A percentile compares a stretch with the other conserved stretches of the same genome.
These are phyloP conservation scores for Phytophthora cactorum DNA, from an alignment of 352 stramenopile species.

Conservation along the genomic window DNA sequence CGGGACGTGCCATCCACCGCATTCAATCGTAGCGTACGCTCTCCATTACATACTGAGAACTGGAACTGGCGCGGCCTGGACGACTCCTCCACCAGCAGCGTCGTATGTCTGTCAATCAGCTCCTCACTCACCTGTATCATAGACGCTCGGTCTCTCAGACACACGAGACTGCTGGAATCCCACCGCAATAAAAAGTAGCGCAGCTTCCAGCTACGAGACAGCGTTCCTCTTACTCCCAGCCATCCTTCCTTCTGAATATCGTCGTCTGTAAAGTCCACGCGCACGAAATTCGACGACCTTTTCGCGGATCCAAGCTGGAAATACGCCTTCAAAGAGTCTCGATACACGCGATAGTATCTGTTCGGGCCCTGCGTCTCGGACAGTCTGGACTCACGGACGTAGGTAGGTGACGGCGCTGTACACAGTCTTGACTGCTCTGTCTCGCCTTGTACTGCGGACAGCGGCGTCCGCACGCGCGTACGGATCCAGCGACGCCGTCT, in stretches of 20 bases:
- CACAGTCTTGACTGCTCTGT: neutral
- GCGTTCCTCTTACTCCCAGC: conserved; percentile 66
- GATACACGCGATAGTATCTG: conserved; percentile 76
- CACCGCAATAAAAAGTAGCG: conserved; percentile 79
- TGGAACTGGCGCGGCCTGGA: conserved; percentile 76
- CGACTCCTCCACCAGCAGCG: conserved; percentile 65
- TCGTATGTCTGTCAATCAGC: conserved; percentile 80
- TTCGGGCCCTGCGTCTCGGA: conserved; percentile 3
- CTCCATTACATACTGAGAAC: conserved; percentile 81
- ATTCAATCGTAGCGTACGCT: conserved; percentile 74
- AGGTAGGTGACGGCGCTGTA: neutral
- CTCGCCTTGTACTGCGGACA: conserved; percentile 11
- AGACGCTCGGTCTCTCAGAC: conserved; percentile 73
- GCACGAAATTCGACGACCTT: conserved; percentile 50
- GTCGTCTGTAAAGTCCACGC: conserved; percentile 71
- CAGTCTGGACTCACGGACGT: conserved; percentile 4
- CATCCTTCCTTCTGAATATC: conserved; percentile 82
- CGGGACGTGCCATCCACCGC: conserved; percentile 65
- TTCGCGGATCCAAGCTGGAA: conserved; percentile 58
- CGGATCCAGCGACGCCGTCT: conserved; percentile 80
- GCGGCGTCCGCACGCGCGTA: conserved; percentile 69
- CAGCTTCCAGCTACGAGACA: conserved; percentile 87
- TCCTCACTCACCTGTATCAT: conserved; percentile 76
- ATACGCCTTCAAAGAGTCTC: conserved; percentile 68
- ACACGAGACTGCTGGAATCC: conserved; percentile 78